phyloP scores from a whole-genome alignment of 306 rosid genomes.

The Casuarina glauca region DNA sequence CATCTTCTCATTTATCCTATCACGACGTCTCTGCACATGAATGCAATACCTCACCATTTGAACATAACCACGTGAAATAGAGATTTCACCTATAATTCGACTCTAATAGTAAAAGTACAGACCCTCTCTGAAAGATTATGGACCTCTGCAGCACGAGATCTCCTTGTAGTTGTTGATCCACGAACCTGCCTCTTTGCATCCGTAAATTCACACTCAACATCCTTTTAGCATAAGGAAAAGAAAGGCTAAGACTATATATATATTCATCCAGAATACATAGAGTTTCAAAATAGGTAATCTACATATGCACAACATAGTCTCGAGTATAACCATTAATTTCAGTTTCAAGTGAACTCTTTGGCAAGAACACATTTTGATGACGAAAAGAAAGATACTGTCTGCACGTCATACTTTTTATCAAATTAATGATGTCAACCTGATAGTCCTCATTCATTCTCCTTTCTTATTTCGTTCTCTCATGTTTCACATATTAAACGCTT shows the following conservation, averaged over 20 bases:
- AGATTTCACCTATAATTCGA: neutral
- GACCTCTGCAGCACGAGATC: conserved; percentile 80
- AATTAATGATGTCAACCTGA: too few relatives aligned
- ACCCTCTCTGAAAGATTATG: conserved; percentile 97
- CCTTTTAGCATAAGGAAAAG: conserved; percentile 43
- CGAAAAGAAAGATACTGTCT: too few relatives aligned
- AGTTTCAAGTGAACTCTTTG: too few relatives aligned
- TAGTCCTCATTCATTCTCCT: too few relatives aligned
- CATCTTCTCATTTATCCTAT: conserved; percentile 90
- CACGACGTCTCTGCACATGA: conserved; percentile 73
- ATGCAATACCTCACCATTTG: conserved; percentile 17
- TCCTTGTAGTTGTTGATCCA: conserved; percentile 57
- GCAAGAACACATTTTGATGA: too few relatives aligned
- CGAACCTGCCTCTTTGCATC: conserved; percentile 53
- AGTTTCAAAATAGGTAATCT: neutral
- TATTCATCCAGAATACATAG: conserved; percentile 3
- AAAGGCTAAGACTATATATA: conserved; percentile 7
- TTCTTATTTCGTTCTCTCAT: too few relatives aligned
- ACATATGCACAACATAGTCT: too few relatives aligned
- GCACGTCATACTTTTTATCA: too few relatives aligned
- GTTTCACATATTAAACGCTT: too few relatives aligned
- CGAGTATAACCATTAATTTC: too few relatives aligned
- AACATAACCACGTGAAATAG: conserved; percentile 14
- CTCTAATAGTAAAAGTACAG: conserved; percentile 9
- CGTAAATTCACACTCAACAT: conserved; percentile 48